Conservation (phyloP, 2,329 filamentous ascomycete genomes). For the Paracoccidioides brasiliensis region DNA sequence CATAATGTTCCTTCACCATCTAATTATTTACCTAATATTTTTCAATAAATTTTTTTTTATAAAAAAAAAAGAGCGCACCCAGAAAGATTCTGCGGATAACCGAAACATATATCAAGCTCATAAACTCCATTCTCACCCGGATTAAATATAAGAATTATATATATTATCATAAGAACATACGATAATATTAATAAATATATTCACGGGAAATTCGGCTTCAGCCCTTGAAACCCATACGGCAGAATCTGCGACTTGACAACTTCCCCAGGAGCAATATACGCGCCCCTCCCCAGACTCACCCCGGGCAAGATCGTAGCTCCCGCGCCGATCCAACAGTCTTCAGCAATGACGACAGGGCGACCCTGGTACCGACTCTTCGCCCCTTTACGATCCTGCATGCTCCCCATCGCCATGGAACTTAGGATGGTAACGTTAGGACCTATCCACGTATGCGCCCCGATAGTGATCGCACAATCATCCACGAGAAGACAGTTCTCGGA, state of each 20-base stretch:
- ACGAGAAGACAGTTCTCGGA: slow-evolving; percentile 73
- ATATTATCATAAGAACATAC: not conserved
- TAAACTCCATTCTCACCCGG: no score
- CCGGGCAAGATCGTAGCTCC: slow-evolving; percentile 45
- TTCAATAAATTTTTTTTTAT: no score
- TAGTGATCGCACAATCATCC: slow-evolving; percentile 70
- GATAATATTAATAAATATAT: no score
- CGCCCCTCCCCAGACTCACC: slow-evolving; percentile 29
- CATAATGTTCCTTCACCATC: no score
- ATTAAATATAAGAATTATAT: not conserved
- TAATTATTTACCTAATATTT: no score
- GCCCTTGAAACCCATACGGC: slow-evolving; percentile 29
- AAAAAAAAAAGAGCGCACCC: no score
- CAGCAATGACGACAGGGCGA: slow-evolving; percentile 60
- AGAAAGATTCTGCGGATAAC: no score
- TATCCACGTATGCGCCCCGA: slow-evolving; percentile 57
- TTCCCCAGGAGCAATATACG: slow-evolving; percentile 34
- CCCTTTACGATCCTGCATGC: slow-evolving; percentile 60
- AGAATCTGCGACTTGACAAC: slow-evolving; percentile 32
- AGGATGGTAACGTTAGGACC: slow-evolving; percentile 81
- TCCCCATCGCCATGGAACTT: slow-evolving; percentile 58
- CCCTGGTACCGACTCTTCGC: slow-evolving; percentile 59
- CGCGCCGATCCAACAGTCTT: slow-evolving; percentile 54
- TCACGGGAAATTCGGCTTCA: slow-evolving; percentile 26
- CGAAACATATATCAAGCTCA: not conserved